A percentile compares a stretch with the other conserved stretches of the same genome.
Conservation (phyloP, 2,329 filamentous ascomycete species). For the Scedosporium boydii region DNA sequence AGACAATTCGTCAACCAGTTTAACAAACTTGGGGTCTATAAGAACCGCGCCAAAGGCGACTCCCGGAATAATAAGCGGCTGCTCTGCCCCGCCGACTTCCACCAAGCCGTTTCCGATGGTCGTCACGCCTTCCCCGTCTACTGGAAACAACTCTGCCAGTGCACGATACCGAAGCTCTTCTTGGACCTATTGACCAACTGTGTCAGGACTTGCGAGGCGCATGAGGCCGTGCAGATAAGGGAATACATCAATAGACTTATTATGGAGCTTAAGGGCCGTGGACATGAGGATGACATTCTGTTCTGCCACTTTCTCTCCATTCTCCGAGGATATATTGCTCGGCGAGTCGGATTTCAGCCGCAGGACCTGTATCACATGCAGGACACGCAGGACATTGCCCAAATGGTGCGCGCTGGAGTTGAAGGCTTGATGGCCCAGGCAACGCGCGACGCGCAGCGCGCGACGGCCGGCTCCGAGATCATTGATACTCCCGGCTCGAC, state of each 20-base stretch:
- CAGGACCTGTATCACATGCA: background rate
- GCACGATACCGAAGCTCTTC: background rate
- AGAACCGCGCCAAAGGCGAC: background rate
- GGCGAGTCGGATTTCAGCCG: background rate
- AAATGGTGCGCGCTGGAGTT: background rate
- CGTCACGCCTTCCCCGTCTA: background rate
- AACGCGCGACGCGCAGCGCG: background rate
- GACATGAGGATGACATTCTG: background rate
- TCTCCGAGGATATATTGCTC: background rate
- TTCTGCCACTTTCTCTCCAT: background rate
- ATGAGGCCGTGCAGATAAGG: background rate
- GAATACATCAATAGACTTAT: background rate
- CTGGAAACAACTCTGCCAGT: background rate
- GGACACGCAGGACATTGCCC: background rate
- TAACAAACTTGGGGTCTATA: background rate
- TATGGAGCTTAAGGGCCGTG: background rate
- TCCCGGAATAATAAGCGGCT: background rate
- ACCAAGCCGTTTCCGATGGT: background rate
- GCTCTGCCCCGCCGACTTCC: background rate
- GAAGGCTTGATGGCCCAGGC: background rate
- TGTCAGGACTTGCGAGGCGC: background rate
- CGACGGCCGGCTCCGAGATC: background rate
- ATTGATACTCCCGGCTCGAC: background rate
- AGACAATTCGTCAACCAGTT: background rate
- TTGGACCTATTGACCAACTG: background rate